Evolutionary conservation across 1,284 basidiomycete species (phyloP).

Genomic region (Trametes pubescens): DNA sequence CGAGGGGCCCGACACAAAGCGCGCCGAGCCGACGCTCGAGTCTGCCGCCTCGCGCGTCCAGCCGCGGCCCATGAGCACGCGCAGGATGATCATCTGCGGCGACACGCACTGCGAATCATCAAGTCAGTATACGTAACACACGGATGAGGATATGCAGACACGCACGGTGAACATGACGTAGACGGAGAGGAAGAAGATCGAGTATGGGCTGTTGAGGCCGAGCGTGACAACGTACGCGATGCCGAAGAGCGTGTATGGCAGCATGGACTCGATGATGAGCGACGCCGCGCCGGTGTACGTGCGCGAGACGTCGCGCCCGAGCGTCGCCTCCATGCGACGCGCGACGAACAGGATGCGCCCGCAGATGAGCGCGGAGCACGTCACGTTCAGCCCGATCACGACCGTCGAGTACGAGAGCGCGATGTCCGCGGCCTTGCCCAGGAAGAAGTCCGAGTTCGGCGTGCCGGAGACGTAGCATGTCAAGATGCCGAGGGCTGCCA

Average conservation of each 20-base stretch:
- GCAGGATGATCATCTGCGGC: constrained; percentile 31
- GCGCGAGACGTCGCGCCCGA: constrained; percentile 13
- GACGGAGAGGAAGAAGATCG: constrained; percentile 28
- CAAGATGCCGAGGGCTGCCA: constrained; percentile 23
- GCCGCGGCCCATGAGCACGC: constrained; percentile 25
- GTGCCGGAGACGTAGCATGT: constrained; percentile 23
- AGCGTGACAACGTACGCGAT: constrained; percentile 27
- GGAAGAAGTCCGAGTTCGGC: constrained; percentile 24
- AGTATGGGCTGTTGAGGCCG: constrained; percentile 20
- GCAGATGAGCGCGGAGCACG: constrained; percentile 23
- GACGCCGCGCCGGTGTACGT: constrained; percentile 27
- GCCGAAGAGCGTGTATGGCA: constrained; percentile 24
- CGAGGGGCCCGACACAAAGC: constrained; percentile 19
- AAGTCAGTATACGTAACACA: not conserved
- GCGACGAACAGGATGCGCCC: constrained; percentile 23
- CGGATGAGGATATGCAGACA: not conserved
- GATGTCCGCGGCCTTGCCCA: constrained; percentile 18
- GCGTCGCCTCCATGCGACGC: constrained; percentile 14
- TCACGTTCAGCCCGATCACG: constrained; percentile 25
- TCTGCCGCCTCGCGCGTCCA: constrained; percentile 23
- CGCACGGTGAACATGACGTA: constrained; percentile 33
- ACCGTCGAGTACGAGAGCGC: constrained; percentile 21
- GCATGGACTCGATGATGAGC: constrained; percentile 25
- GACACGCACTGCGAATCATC: constrained; percentile 24
- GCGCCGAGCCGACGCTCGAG: constrained; percentile 15